Evolutionary conservation across 305 asterid genomes (phyloP).

Genomic region (Fraxinus nigra): DNA sequence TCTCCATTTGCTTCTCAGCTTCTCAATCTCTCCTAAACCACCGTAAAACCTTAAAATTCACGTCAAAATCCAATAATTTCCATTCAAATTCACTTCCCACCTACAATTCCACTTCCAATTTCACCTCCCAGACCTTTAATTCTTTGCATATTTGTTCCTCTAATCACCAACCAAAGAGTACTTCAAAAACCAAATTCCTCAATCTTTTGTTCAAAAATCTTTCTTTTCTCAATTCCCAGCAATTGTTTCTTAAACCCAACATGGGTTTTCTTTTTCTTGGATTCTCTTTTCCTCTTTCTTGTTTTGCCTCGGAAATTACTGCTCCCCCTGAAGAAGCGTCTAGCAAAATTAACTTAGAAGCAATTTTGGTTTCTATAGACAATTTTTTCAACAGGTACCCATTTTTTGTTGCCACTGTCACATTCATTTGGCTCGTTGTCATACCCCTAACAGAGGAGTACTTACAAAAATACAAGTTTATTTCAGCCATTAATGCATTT

Average conservation of each 20-base stretch:
- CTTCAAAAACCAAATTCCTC: constrained; percentile 15
- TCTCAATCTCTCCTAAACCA: constrained; percentile 43
- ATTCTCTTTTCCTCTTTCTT: constrained; percentile 52
- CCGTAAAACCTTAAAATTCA: constrained; percentile 33
- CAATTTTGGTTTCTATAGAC: constrained; percentile 71
- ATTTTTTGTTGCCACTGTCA: constrained; percentile 69
- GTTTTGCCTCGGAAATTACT: constrained; percentile 55
- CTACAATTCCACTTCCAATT: constrained; percentile 11
- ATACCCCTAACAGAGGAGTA: constrained; percentile 67
- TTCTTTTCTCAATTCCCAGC: constrained; percentile 22
- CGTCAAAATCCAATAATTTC: constrained; percentile 27
- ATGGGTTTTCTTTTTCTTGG: constrained; percentile 38
- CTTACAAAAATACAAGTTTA: constrained; percentile 63
- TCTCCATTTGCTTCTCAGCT: constrained; percentile 53
- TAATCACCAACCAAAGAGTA: constrained; percentile 20
- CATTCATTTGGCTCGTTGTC: constrained; percentile 74
- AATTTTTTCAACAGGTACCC: constrained; percentile 71
- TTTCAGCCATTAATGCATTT: constrained; percentile 78
- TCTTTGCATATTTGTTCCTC: constrained; percentile 22
- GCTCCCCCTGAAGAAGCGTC: constrained; percentile 45
- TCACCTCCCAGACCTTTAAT: constrained; percentile 18
- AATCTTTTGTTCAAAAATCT: not conserved
- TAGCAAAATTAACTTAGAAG: constrained; percentile 63
- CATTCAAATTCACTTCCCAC: constrained; percentile 28
- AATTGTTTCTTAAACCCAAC: constrained; percentile 30